Conservation (phyloP, 202 grass and related monocot species). For the Eragrostis tef region DNA sequence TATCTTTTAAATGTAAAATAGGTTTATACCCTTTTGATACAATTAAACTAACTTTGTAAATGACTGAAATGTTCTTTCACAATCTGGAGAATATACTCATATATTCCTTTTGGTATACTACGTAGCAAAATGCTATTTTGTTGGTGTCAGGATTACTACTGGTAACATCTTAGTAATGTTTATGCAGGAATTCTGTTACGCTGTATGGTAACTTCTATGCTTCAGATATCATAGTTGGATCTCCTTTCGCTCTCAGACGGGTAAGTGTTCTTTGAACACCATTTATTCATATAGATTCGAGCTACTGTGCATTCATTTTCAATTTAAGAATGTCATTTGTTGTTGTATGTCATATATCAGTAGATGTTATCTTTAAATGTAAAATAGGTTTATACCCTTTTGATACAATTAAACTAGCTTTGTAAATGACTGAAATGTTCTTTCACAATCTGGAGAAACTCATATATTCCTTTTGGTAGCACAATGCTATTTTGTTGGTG, state of each 20-base stretch:
- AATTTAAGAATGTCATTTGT: neutral
- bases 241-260: conserved; percentile 81
- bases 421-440: neutral
- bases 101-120: conserved; percentile 2
- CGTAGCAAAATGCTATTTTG: conserved; percentile 25
- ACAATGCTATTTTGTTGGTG: conserved; percentile 14
- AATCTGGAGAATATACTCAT: conserved; percentile 6
- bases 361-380: neutral
- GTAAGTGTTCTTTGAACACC: conserved; percentile 55
- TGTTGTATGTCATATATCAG: neutral
- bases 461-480: conserved; percentile 5
- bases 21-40: neutral
- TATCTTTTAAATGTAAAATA: neutral
- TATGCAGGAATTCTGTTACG: conserved; percentile 87
- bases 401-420: neutral
- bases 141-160: neutral
- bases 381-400: neutral
- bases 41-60: neutral
- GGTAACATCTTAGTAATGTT: conserved; percentile 42
- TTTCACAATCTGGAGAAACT: conserved; percentile 13
- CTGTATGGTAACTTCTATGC: conserved; percentile 90
- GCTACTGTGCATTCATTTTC: neutral
- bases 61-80: conserved; percentile 5
- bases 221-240: conserved; percentile 94
- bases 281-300: conserved; percentile 11